phyloP scores from a whole-genome alignment of 2,329 filamentous ascomycete species.

The Talaromyces sp. region DNA sequence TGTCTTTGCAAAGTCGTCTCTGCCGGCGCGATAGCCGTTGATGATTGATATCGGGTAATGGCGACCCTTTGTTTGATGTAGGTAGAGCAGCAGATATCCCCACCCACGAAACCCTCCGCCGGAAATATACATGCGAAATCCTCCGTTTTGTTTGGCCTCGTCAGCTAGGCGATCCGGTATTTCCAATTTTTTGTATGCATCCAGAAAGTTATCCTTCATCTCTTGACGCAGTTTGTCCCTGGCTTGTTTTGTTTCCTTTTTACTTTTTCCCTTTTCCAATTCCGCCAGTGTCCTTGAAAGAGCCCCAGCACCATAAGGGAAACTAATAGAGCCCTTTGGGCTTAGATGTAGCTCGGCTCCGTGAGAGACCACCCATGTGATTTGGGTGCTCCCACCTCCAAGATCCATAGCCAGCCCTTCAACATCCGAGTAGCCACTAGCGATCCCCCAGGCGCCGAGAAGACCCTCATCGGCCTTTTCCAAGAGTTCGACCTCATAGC shows the following conservation, averaged over 20 bases:
- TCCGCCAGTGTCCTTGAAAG: slow-evolving; percentile 49
- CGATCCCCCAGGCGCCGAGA: slow-evolving; percentile 77
- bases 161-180: slow-evolving; percentile 54
- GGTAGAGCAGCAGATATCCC: slow-evolving; percentile 75
- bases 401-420: slow-evolving; percentile 81
- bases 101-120: slow-evolving; percentile 92
- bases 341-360: slow-evolving; percentile 52
- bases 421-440: slow-evolving; percentile 67
- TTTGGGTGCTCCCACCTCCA: slow-evolving; percentile 70
- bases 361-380: slow-evolving; percentile 61
- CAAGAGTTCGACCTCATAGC: slow-evolving; percentile 69
- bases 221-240: slow-evolving; percentile 46
- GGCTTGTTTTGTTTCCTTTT: slow-evolving; percentile 22
- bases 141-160: slow-evolving; percentile 43
- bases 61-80: slow-evolving; percentile 61
- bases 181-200: slow-evolving; percentile 57
- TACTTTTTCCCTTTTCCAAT: slow-evolving; percentile 46
- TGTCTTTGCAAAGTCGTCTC: slow-evolving; percentile 59
- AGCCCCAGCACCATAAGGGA: slow-evolving; percentile 68
- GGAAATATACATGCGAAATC: slow-evolving; percentile 74
- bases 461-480: slow-evolving; percentile 77
- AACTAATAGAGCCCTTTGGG: slow-evolving; percentile 57
- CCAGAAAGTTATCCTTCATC: slow-evolving; percentile 57
- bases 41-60: slow-evolving; percentile 82
- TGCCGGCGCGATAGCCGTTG: slow-evolving; percentile 69